A percentile compares a stretch with the other conserved stretches of the same genome.
Evolutionary conservation across 2,329 filamentous ascomycete species (phyloP).

Genomic region (Arthroderma sp.): DNA sequence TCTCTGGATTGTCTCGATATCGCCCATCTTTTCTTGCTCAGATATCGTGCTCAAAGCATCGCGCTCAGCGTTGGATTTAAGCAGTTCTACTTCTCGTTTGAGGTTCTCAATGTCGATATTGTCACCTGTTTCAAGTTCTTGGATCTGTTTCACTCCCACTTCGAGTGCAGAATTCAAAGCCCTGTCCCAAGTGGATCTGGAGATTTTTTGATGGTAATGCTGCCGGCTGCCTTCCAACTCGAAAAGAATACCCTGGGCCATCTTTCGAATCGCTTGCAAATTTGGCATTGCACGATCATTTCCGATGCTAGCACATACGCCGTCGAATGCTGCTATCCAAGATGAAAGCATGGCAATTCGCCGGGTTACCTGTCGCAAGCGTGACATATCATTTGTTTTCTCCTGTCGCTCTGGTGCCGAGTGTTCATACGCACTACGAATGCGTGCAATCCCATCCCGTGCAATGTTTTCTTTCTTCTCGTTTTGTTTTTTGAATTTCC

Average conservation of each 20-base stretch:
- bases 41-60: conserved; percentile 65
- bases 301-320: conserved; percentile 58
- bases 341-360: conserved; percentile 74
- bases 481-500: conserved; percentile 80
- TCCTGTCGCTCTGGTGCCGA: conserved; percentile 65
- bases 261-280: conserved; percentile 66
- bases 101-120: conserved; percentile 57
- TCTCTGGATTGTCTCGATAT: conserved; percentile 65
- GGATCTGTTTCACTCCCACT: conserved; percentile 67
- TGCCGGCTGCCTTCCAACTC: conserved; percentile 85
- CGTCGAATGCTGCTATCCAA: conserved; percentile 88
- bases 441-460: conserved; percentile 64
- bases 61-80: conserved; percentile 69
- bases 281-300: conserved; percentile 54
- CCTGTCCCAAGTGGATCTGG: conserved; percentile 75
- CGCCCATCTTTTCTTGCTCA: conserved; percentile 71
- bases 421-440: conserved; percentile 74
- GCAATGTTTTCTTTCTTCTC: conserved; percentile 68
- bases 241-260: conserved; percentile 71
- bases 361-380: conserved; percentile 66
- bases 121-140: conserved; percentile 53
- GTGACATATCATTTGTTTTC: conserved; percentile 65
- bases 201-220: conserved; percentile 73
- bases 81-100: conserved; percentile 67
- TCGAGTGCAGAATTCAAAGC: conserved; percentile 76